Conservation (phyloP, 306 rosid species). For the Gillenia trifoliata region DNA sequence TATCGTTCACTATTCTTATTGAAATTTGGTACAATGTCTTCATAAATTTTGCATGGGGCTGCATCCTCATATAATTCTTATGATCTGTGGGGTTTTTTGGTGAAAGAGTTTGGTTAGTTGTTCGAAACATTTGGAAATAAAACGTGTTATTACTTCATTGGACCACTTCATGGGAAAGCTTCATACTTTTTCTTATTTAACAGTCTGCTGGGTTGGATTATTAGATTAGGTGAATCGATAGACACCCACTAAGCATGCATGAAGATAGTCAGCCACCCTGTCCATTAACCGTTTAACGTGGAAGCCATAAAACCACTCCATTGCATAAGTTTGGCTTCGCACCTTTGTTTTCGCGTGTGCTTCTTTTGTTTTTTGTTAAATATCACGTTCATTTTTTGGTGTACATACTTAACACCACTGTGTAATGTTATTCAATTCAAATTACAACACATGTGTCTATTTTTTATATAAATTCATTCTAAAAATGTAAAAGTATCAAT, state of each 20-base stretch:
- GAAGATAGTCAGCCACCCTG: neutral
- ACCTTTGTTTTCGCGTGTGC: neutral
- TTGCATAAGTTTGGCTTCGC: neutral
- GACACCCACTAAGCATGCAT: neutral
- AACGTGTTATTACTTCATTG: neutral
- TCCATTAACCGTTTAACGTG: constrained; percentile 6
- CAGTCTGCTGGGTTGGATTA: neutral
- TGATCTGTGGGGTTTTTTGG: neutral
- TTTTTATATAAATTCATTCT: no score
- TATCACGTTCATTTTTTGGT: no score
- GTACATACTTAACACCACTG: no score
- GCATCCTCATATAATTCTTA: neutral
- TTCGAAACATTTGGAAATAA: neutral
- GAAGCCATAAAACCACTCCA: constrained; percentile 27
- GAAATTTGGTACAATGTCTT: no score
- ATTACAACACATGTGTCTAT: no score
- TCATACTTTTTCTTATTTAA: neutral
- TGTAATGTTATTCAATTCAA: neutral
- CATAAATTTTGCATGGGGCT: no score
- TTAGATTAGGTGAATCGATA: constrained; percentile 5
- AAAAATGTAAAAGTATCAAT: no score
- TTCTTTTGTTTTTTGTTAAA: neutral
- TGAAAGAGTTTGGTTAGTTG: neutral
- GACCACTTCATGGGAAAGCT: neutral
- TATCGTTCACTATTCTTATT: no score